phyloP scores from a whole-genome alignment of 257 asterid genomes.

The Ilex asprella region DNA sequence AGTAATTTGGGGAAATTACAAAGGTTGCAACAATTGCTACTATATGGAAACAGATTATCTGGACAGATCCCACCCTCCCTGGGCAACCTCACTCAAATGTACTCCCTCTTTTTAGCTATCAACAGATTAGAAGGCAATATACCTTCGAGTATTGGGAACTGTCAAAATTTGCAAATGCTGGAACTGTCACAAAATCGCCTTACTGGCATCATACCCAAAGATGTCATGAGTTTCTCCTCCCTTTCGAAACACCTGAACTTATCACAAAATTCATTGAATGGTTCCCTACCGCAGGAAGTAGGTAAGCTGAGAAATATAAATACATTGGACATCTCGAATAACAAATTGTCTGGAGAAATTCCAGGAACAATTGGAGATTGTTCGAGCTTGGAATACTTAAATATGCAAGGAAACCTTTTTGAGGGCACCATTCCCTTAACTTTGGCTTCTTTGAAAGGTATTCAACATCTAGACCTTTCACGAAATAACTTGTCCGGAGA shows the following conservation, averaged over 20 bases:
- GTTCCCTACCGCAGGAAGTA: not conserved
- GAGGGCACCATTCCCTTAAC: conserved; percentile 5
- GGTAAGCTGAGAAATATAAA: conserved; percentile 11
- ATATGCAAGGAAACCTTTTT: not conserved
- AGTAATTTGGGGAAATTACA: not conserved
- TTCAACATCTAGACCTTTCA: conserved; percentile 12
- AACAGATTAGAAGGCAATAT: not conserved
- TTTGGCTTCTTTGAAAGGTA: conserved; percentile 3
- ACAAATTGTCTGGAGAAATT: conserved; percentile 16
- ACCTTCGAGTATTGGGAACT: not conserved
- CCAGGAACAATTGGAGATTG: conserved; percentile 13
- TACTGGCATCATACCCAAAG: not conserved
- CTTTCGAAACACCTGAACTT: not conserved
- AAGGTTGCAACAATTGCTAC: not conserved
- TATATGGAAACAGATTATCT: not conserved
- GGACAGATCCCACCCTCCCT: not conserved
- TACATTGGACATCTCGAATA: conserved; percentile 14
- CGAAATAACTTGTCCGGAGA: conserved; percentile 16
- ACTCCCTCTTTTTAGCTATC: not conserved
- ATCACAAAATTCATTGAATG: not conserved
- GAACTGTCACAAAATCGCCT: not conserved
- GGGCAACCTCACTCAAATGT: not conserved
- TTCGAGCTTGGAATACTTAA: not conserved
- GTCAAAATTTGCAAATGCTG: not conserved
- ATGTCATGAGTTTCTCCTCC: not conserved